Evolutionary conservation across 345 rosid genomes (phyloP).

Genomic region (Citrus australasica): DNA sequence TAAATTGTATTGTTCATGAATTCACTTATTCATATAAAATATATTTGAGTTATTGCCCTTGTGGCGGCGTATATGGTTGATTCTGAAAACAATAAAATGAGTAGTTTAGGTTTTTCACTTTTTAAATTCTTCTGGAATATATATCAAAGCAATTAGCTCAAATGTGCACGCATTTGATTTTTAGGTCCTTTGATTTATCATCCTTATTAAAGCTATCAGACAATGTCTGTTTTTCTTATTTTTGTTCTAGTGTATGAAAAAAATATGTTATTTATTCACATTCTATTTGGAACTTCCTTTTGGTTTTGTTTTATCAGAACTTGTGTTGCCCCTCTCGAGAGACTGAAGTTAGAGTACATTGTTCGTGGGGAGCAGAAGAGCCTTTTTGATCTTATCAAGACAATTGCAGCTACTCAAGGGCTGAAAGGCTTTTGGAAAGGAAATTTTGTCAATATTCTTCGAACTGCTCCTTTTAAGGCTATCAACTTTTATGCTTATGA

Average conservation of each 20-base stretch:
- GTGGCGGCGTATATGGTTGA: background rate
- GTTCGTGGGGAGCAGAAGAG: constrained; percentile 74
- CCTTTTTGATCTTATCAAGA: constrained; percentile 57
- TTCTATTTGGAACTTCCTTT: background rate
- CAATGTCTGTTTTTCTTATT: background rate
- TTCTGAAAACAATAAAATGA: background rate
- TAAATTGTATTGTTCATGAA: background rate
- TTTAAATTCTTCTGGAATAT: background rate
- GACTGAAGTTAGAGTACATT: constrained; percentile 83
- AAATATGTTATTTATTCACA: background rate
- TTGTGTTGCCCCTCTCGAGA: constrained; percentile 84
- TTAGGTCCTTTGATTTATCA: background rate
- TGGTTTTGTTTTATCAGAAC: constrained; percentile 47
- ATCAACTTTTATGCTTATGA: constrained; percentile 93
- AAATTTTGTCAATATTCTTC: constrained; percentile 80
- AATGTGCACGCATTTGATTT: background rate
- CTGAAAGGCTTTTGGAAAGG: constrained; percentile 94
- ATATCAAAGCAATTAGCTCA: background rate
- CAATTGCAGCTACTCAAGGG: constrained; percentile 62
- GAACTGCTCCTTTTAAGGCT: constrained; percentile 94
- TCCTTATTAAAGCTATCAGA: background rate
- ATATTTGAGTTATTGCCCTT: background rate
- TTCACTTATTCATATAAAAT: background rate
- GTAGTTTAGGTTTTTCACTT: background rate
- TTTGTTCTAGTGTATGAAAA: background rate